Conservation (phyloP, 2,329 filamentous ascomycete species). For the Leptosphaerulina australis region DNA sequence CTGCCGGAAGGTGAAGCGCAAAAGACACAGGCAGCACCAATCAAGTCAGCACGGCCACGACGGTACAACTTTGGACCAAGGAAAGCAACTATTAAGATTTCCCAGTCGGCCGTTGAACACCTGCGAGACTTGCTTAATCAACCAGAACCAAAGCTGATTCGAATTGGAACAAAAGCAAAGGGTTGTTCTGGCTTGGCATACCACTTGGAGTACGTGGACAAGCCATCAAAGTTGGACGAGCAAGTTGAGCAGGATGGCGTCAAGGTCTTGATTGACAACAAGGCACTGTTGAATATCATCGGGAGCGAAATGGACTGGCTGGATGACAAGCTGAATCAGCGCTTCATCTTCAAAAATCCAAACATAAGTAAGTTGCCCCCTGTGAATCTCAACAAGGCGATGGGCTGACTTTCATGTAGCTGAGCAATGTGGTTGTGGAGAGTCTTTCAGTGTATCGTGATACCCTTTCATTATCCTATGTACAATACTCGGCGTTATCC, state of each 20-base stretch:
- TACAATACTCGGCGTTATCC: slow-evolving; percentile 37
- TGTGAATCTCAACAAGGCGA: too few relatives aligned
- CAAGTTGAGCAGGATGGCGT: slow-evolving; percentile 94
- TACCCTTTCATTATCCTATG: slow-evolving; percentile 25
- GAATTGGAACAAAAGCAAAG: slow-evolving; percentile 90
- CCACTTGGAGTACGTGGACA: slow-evolving; percentile 93
- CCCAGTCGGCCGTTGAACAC: slow-evolving; percentile 78
- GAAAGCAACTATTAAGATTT: slow-evolving; percentile 90
- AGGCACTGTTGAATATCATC: slow-evolving; percentile 96
- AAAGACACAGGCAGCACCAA: slow-evolving; percentile 59
- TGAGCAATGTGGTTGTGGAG: slow-evolving; percentile 93
- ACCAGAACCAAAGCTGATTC: slow-evolving; percentile 89
- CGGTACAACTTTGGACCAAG: slow-evolving; percentile 74
- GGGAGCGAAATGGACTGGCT: slow-evolving; percentile 99
- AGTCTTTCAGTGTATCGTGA: slow-evolving; percentile 75
- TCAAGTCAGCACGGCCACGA: slow-evolving; percentile 60
- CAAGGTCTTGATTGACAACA: slow-evolving; percentile 94
- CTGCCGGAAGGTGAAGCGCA: slow-evolving; percentile 70
- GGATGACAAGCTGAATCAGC: slow-evolving; percentile 89
- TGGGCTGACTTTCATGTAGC: slow-evolving; percentile 63
- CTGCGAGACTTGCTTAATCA: slow-evolving; percentile 77
- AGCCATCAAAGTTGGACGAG: slow-evolving; percentile 86
- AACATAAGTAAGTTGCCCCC: slow-evolving; percentile 85
- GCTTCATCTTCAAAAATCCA: slow-evolving; percentile 94
- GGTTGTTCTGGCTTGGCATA: slow-evolving; percentile 95